Base-by-base conservation (phyloP, 768 basidiomycete species). In the Leccinum aurantiacum region DNA sequence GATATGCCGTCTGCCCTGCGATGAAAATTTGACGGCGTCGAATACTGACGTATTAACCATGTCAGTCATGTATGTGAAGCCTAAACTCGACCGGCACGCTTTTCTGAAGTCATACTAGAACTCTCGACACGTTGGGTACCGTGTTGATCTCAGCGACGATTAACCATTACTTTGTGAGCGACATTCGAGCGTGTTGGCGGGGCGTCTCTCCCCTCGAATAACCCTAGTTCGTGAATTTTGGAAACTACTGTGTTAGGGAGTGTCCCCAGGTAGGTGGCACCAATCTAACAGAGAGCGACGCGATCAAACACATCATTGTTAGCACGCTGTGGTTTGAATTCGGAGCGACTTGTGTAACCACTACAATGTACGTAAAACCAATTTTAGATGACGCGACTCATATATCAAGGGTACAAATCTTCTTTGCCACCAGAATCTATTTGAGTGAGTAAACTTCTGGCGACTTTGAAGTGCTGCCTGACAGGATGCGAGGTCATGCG, bases 341-440 rank as follows among this genome's bases (percentile, higher is more conserved):
- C 6, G 57, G 41, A 38, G 29, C 41, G 48, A 66, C 53, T 11
- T 33, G 17, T 3, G 17, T 57, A 10, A 33, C 56, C 37, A 54
- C 57, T 44, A 33, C 60, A 47, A 25, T 15, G 54, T 66, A 37
- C 33, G 53, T 44, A 17, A 2, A 41, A 15, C 2, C 6, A 44
- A 15, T 37, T 53, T 6, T 4, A 17, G 19, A 35, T 35, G 38
- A 13, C 22, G 5, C 7, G 27, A 44, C 22, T 25, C 14, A 49
- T 15, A 17, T 51, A 48, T 54, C 47, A 55, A 60, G 56, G n/a
- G 41, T 56, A n/a, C 61, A 58, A 11, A 19, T 54, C 38, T 54
- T 51, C 47, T 58, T 66, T 22, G 53, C 19, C 14, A 41, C 56
- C 3, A 56, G 61, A 19, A 56, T 63, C 33, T 54, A 58, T 51